Percentiles rank a stretch among this genome's conserved stretches.
phyloP scores from a whole-genome alignment of 1,284 basidiomycete species.

The Bondarzewia mesenterica region DNA sequence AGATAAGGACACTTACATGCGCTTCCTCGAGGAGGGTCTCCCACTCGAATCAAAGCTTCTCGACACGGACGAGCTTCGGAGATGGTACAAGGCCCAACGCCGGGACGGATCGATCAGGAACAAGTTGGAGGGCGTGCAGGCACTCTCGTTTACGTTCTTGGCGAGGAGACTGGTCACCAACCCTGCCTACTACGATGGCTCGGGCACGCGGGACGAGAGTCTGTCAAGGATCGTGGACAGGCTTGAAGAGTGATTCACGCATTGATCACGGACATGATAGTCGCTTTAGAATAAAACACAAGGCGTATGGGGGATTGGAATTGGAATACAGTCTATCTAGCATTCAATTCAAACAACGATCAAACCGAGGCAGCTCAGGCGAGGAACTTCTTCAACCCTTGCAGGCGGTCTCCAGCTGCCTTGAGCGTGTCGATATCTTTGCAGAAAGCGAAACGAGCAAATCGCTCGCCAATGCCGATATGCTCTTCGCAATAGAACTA shows the following conservation, averaged over 20 bases:
- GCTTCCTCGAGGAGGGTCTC: slow-evolving; percentile 81
- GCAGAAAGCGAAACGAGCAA: slow-evolving; percentile 88
- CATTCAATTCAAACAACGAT: neutral
- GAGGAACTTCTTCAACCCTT: slow-evolving; percentile 66
- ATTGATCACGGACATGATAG: neutral
- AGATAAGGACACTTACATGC: slow-evolving; percentile 67
- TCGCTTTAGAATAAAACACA: neutral
- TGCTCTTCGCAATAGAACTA: slow-evolving; percentile 90
- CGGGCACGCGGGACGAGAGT: slow-evolving; percentile 36
- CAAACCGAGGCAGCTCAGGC: neutral
- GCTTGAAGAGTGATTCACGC: slow-evolving; percentile 29
- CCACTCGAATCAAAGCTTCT: slow-evolving; percentile 72
- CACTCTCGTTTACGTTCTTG: slow-evolving; percentile 79
- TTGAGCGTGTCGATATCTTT: slow-evolving; percentile 82
- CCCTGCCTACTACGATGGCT: slow-evolving; percentile 79
- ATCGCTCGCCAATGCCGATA: slow-evolving; percentile 76
- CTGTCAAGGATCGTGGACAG: slow-evolving; percentile 70
- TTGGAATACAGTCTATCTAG: neutral
- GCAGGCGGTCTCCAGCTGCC: slow-evolving; percentile 70
- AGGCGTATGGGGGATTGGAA: neutral
- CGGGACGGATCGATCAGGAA: slow-evolving; percentile 32
- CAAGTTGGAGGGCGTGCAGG: slow-evolving; percentile 69
- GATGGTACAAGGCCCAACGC: slow-evolving; percentile 44
- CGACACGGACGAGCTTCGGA: slow-evolving; percentile 25
- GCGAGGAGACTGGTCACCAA: slow-evolving; percentile 68